Evolutionary conservation across 2,329 filamentous ascomycete genomes (phyloP).

Genomic region (Fragosphaeria purpurea): DNA sequence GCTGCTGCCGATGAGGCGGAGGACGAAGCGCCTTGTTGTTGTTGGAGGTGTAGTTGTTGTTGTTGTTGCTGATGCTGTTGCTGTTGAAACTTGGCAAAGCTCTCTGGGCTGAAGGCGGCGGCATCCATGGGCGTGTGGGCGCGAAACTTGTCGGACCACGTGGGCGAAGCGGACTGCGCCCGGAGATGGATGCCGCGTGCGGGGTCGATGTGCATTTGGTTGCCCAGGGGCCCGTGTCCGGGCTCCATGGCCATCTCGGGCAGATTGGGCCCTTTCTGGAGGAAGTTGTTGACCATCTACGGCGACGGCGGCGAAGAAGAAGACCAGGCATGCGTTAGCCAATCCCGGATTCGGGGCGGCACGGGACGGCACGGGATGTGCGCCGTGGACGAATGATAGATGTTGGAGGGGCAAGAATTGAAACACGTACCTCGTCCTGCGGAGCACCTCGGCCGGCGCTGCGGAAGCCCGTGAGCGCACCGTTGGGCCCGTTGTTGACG

Average conservation of each 20-base stretch:
- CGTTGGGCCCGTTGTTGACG: conserved; percentile 61
- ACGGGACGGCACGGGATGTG: no score
- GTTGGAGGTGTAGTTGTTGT: background rate
- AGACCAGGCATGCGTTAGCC: no score
- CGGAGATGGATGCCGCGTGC: conserved; percentile 40
- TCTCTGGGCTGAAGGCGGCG: conserved; percentile 61
- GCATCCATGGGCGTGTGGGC: conserved; percentile 61
- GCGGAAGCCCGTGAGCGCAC: conserved; percentile 66
- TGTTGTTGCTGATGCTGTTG: conserved; percentile 40
- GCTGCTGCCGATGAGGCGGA: conserved; percentile 45
- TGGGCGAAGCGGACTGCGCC: conserved; percentile 43
- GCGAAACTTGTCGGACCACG: conserved; percentile 44
- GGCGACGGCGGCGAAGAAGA: no score
- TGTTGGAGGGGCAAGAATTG: background rate
- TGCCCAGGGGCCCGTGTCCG: conserved; percentile 30
- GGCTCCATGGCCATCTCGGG: conserved; percentile 45
- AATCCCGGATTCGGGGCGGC: no score
- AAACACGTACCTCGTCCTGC: conserved; percentile 56
- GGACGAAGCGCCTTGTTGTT: conserved; percentile 25
- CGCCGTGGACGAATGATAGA: conserved; percentile 17
- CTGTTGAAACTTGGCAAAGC: conserved; percentile 81
- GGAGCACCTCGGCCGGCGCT: conserved; percentile 57
- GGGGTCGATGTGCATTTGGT: conserved; percentile 35
- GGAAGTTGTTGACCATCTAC: conserved; percentile 88
- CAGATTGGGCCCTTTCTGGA: conserved; percentile 62